Conservation (phyloP, 257 asterid species). For the Plectranthus barbatus region DNA sequence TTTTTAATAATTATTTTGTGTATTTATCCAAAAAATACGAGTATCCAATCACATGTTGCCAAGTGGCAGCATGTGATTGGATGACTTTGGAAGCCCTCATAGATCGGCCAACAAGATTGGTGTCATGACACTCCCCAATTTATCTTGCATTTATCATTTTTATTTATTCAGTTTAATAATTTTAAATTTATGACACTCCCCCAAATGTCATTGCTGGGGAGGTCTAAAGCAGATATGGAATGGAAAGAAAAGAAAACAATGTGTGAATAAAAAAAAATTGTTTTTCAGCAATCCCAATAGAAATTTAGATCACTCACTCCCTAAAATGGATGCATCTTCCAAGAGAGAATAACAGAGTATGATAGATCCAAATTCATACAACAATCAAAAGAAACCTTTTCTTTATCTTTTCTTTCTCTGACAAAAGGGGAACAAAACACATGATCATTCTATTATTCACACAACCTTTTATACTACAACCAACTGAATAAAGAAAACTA, state of each 20-base stretch:
- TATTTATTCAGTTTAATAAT: too few species aligned
- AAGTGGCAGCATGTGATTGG: too few species aligned
- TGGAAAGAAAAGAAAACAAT: conserved; percentile 17
- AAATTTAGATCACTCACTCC: conserved; percentile 8
- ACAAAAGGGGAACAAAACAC: conserved; percentile 34
- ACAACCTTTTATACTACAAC: conserved; percentile 21
- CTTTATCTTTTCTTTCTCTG: conserved; percentile 41
- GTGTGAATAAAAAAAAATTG: conserved; percentile 12
- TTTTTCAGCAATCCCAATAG: conserved; percentile 53
- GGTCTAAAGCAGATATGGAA: conserved; percentile 21
- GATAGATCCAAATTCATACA: conserved; percentile 23
- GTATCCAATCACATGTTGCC: too few species aligned
- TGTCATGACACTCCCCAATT: too few species aligned
- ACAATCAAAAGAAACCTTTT: conserved; percentile 24
- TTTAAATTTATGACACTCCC: too few species aligned
- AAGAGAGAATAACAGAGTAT: conserved; percentile 13
- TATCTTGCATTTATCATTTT: too few species aligned
- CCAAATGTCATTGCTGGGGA: too few species aligned
- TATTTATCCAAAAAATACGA: too few species aligned
- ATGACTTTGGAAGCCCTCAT: too few species aligned
- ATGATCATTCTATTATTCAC: conserved; percentile 30
- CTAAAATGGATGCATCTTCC: conserved; percentile 16
- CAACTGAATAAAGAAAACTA: conserved; percentile 5
- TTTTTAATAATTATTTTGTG: too few species aligned
- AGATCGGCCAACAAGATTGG: too few species aligned